A percentile compares a stretch with the other conserved stretches of the same genome.
These are phyloP conservation scores for Cercophora scortea DNA, from an alignment of 495 filamentous ascomycete species.

Conservation along the genomic window DNA sequence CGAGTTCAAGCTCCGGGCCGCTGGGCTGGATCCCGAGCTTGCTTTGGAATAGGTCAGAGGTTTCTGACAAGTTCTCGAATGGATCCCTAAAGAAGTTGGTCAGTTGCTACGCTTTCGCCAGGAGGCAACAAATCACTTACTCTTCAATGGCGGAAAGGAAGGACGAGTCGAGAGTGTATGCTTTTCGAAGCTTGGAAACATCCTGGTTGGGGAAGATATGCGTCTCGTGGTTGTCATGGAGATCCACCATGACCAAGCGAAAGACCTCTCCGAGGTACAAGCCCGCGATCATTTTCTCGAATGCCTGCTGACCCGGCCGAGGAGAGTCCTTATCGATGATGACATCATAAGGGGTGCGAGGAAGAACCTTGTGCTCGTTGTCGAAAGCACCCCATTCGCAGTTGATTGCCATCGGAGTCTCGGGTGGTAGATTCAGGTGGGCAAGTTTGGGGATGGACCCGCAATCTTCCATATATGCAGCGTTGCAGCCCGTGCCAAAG, in stretches of 20 bases:
- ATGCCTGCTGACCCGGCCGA: conserved; percentile 89
- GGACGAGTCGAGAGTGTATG: conserved; percentile 83
- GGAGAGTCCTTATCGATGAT: conserved; percentile 89
- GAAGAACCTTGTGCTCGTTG: conserved; percentile 89
- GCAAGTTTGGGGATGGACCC: conserved; percentile 91
- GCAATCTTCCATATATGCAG: conserved; percentile 92
- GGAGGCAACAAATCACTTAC: conserved; percentile 30
- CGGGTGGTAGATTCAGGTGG: conserved; percentile 83
- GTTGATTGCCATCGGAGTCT: conserved; percentile 94
- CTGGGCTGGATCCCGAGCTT: conserved; percentile 62
- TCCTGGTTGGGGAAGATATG: conserved; percentile 81
- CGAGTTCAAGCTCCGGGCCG: conserved; percentile 72
- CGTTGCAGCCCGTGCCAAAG: conserved; percentile 97
- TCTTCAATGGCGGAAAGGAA: conserved; percentile 96
- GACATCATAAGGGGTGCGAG: conserved; percentile 75
- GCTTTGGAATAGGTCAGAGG: conserved; percentile 65
- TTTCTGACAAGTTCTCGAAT: conserved; percentile 87
- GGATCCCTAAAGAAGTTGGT: conserved; percentile 52
- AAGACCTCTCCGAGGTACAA: conserved; percentile 94
- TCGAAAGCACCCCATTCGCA: conserved; percentile 99
- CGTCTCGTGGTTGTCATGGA: conserved; percentile 67
- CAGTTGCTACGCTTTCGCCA: neutral
- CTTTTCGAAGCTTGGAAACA: conserved; percentile 64
- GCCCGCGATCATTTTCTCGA: conserved; percentile 97
- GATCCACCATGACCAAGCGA: conserved; percentile 78